Conservation (phyloP, 2,329 filamentous ascomycete genomes). For the Aspergillus texensis region DNA sequence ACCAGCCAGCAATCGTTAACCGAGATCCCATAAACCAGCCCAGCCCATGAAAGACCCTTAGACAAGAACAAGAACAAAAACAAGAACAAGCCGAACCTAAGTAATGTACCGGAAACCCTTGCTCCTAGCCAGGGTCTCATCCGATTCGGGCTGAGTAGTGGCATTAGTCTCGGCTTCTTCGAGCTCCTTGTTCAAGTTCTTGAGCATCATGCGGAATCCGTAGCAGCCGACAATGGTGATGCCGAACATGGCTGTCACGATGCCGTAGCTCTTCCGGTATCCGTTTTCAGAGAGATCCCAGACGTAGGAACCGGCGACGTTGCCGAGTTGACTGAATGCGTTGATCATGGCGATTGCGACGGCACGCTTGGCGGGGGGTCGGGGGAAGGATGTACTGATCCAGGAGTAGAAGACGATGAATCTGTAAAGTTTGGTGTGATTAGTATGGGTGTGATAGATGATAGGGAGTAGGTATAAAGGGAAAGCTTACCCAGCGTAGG, state of each 20-base stretch:
- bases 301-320: slow-evolving; percentile 65
- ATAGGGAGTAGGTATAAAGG: background rate
- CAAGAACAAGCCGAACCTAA: background rate
- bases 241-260: slow-evolving; percentile 64
- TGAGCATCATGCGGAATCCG: background rate
- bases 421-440: background rate
- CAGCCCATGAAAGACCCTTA: background rate
- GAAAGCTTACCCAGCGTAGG: slow-evolving; percentile 61
- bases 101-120: background rate
- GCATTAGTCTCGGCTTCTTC: slow-evolving; percentile 40
- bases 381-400: slow-evolving; percentile 75
- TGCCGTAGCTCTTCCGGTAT: slow-evolving; percentile 66
- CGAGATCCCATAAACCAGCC: background rate
- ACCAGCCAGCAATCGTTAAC: background rate
- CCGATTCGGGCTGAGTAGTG: background rate
- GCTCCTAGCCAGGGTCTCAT: background rate
- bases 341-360: slow-evolving; percentile 77
- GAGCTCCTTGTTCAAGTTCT: slow-evolving; percentile 66
- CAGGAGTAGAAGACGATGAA: slow-evolving; percentile 68
- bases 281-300: slow-evolving; percentile 63
- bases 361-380: slow-evolving; percentile 74
- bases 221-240: slow-evolving; percentile 58
- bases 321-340: slow-evolving; percentile 50
- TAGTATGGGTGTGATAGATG: background rate
- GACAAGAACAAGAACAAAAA: background rate